A percentile compares a stretch with the other conserved stretches of the same genome.
phyloP scores from a whole-genome alignment of 2,329 filamentous ascomycete genomes.

The Pseudomassariella vexata region DNA sequence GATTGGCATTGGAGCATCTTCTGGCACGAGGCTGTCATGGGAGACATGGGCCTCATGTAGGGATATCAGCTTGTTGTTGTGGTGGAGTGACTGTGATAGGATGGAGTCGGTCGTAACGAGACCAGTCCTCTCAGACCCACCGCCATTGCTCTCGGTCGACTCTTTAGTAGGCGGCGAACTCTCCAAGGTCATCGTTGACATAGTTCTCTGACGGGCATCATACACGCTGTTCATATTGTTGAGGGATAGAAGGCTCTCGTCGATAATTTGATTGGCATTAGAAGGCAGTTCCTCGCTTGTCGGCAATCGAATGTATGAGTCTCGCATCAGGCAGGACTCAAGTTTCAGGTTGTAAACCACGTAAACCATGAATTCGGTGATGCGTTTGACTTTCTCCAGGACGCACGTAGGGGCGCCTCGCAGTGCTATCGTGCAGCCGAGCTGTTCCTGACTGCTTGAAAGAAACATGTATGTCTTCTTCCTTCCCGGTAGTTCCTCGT shows the following conservation, averaged over 20 bases:
- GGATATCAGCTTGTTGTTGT: constrained; percentile 24
- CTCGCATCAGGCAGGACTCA: constrained; percentile 88
- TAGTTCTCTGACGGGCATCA: constrained; percentile 14
- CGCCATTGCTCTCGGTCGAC: constrained; percentile 14
- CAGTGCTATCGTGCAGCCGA: constrained; percentile 91
- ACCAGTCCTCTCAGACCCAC: constrained; percentile 10
- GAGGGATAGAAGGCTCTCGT: constrained; percentile 31
- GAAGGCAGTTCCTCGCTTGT: constrained; percentile 45
- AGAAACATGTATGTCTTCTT: constrained; percentile 97
- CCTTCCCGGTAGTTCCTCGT: constrained; percentile 63
- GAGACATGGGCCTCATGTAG: constrained; percentile 39
- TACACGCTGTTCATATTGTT: constrained; percentile 15
- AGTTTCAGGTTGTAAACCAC: constrained; percentile 97
- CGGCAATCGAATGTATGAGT: constrained; percentile 84
- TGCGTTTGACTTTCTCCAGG: constrained; percentile 77
- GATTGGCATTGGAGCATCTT: constrained; percentile 78
- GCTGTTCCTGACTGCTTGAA: constrained; percentile 79
- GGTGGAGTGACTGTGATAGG: constrained; percentile 11
- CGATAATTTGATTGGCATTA: constrained; percentile 25
- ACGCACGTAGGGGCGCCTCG: constrained; percentile 70
- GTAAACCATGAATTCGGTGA: constrained; percentile 98
- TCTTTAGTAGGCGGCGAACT: constrained; percentile 11
- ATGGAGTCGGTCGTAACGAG: constrained; percentile 11
- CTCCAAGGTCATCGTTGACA: constrained; percentile 15
- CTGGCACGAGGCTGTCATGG: constrained; percentile 57